Conservation (phyloP, 192 early-diverging fungal species). For the Entophlyctis luteolus region DNA sequence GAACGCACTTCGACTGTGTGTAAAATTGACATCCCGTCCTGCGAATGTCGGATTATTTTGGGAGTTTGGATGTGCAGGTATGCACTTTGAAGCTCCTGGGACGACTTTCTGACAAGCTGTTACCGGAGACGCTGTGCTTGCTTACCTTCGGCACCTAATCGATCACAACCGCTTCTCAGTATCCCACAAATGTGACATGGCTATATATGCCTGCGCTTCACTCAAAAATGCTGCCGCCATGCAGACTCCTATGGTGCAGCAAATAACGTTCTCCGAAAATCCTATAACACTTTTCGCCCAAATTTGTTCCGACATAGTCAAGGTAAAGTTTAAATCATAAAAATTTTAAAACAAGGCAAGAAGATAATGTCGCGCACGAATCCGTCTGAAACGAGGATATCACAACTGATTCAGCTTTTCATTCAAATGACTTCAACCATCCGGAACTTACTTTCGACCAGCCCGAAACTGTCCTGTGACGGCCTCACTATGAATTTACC, state of each 20-base stretch:
- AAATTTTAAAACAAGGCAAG: no score
- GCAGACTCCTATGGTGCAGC: no score
- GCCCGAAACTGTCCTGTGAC: no score
- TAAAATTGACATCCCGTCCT: constrained; percentile 41
- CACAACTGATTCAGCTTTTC: constrained; percentile 25
- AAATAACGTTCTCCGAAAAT: no score
- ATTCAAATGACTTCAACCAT: constrained; percentile 32
- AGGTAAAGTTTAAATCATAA: no score
- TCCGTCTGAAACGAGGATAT: neutral
- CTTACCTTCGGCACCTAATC: constrained; percentile 5
- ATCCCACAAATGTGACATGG: constrained; percentile 13
- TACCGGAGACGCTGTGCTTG: neutral
- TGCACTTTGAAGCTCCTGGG: neutral
- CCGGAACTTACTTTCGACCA: constrained; percentile 26
- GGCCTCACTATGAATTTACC: no score
- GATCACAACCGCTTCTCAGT: neutral
- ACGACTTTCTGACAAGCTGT: no score
- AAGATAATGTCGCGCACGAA: no score
- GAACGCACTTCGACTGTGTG: constrained; percentile 34
- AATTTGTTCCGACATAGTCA: no score
- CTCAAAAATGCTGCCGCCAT: neutral
- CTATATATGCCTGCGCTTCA: constrained; percentile 5
- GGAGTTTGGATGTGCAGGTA: constrained; percentile 11
- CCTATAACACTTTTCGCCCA: no score
- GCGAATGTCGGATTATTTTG: constrained; percentile 33